Evolutionary conservation across 371 early-diverging fungal species (phyloP), one percentile per base, ranked within the genome.

Genomic region (Synchytrium microbalum): DNA sequence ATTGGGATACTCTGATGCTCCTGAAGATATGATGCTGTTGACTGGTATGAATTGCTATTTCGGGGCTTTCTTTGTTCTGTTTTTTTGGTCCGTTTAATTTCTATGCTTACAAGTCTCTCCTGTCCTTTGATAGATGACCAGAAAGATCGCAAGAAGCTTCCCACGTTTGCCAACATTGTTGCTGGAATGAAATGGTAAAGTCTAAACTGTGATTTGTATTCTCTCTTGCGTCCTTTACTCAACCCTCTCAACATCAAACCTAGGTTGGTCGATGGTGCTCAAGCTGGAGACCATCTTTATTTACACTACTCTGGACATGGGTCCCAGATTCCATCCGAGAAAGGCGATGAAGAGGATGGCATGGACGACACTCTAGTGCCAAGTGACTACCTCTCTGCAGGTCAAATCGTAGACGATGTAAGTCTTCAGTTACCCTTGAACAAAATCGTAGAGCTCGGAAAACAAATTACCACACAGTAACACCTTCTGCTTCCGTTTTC

Each of bases 281-380:
- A 70, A 38, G 81, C 87, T n/a, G 87, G 92, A 68, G 96, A 96
- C 71, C 87, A 88, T 68, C 88, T 83, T 54, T 86, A 85, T 64
- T 69, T 93, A 75, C 93, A 93, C 70, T 97, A 80, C 73, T 88
- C 88, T 65, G 96, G 96, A 5, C 96, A 96, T 74, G 96, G 96
- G 33, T 85, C 84, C 3, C 84, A 84, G 58, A 78, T n/a, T n/a
- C n/a, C n/a, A n/a, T n/a, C n/a, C n/a, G n/a, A n/a, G n/a, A n/a
- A n/a, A 14, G 28, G 13, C 28, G 13, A 57, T 26, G 16, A 57
- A 13, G 27, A 24, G 13, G 13, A 13, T 16, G 57, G 92, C 13
- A 79, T 70, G 54, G 90, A 90, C 68, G 90, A 91, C 65, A 87
- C 89, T 1, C 87, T 92, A 57, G 83, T 87, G 46, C 98, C 98